Conservation (phyloP, 2,329 filamentous ascomycete species). For the Coniochaeta sp. region DNA sequence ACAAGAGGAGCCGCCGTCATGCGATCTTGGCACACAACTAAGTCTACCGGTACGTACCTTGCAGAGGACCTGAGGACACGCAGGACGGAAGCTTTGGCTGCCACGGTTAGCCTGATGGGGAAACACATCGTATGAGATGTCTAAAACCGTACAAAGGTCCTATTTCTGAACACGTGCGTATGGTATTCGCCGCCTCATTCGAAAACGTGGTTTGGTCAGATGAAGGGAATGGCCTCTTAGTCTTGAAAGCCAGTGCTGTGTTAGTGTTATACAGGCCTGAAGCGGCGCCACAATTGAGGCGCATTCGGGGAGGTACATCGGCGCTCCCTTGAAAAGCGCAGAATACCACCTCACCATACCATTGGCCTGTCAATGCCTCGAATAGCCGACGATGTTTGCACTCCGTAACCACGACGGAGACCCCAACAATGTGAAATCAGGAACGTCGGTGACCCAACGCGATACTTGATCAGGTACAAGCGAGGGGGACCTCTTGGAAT, state of each 20-base stretch:
- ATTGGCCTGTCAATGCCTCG: background rate
- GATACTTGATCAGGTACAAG: background rate
- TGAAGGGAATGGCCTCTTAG: no score
- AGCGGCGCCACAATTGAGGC: background rate
- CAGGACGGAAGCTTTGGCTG: background rate
- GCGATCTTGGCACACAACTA: background rate
- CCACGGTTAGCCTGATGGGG: no score
- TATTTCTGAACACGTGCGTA: background rate
- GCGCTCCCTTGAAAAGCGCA: no score
- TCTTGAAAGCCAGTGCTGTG: no score
- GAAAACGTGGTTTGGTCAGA: background rate
- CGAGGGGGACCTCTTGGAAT: background rate
- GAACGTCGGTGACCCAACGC: background rate
- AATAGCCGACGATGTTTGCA: background rate
- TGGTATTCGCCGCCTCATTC: background rate
- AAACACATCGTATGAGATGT: background rate
- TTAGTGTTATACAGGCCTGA: background rate
- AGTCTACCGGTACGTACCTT: conserved; percentile 1
- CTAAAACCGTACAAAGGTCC: background rate
- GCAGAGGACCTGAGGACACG: background rate
- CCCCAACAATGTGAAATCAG: background rate
- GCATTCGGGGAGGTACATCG: background rate
- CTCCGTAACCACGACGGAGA: background rate
- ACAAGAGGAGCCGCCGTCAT: background rate
- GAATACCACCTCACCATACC: no score